Evolutionary conservation across 1,139 yeast species (phyloP), one percentile per base, ranked within the genome.

Genomic region (Kodamaea sp.): DNA sequence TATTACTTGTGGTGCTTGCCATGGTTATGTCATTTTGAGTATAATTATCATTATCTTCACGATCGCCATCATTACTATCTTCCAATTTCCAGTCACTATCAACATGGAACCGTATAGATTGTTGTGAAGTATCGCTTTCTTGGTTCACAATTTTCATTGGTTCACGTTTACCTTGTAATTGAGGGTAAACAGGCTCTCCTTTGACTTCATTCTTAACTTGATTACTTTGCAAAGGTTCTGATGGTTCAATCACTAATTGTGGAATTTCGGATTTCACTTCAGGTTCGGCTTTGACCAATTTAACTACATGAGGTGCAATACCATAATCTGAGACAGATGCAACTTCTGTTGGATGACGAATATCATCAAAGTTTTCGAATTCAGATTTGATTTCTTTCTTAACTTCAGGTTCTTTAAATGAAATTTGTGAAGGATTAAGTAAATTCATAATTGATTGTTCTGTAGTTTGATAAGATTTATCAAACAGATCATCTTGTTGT

Each of bases 371-470:
- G 3, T 28, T 25, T 24, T 25, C 35, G n/a, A 6, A 22, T 11
- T 32, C 35, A 24, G 20, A 20, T 11, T 32, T 25, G 11, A 28
- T 22, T 27, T 29, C 40, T 20, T 29, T 35, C 10, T 38, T 31
- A 3, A 34, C 32, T 6, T 29, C 12, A 10, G 42, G 29, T 6
- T 22, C 27, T 11, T 15, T 15, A 3, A 15, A 15, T 15, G 20
- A 15, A 15, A 15, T 3, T 15, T 15, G 20, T 3, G 20, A 15
- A 3, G 3, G 20, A 24, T 62, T 59, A 37, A 70, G 58, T 25
- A 70, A 53, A 44, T 67, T 64, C 67, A 70, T 62, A 8, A 71
- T 70, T 1, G 73, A 66, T 42, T 66, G 69, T 47, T 70, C 75
- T 1, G 75, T 67, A 43, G 60, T 61, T 39, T 59, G 60, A 46